phyloP scores from a whole-genome alignment of 2,329 filamentous ascomycete genomes.

The Coniochaeta prunicola region DNA sequence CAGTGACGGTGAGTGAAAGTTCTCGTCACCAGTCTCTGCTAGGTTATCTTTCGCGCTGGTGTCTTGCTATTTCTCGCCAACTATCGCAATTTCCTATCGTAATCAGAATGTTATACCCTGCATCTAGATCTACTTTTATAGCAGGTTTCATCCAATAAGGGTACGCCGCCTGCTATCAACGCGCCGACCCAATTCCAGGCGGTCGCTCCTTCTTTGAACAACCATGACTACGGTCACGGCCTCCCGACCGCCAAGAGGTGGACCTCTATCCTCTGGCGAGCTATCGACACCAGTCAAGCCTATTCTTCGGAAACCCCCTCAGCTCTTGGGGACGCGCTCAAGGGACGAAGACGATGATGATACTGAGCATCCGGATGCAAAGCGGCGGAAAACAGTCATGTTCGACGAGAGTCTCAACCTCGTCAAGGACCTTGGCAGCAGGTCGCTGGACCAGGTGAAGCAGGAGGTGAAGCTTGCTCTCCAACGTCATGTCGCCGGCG shows the following conservation, averaged over 20 bases:
- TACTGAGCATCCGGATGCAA: slow-evolving; percentile 17
- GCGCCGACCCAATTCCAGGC: background rate
- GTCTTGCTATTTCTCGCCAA: background rate
- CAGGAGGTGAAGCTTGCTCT: slow-evolving; percentile 47
- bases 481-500: slow-evolving; percentile 47
- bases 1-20: background rate
- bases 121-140: background rate
- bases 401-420: slow-evolving; percentile 52
- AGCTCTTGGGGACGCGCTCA: background rate
- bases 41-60: background rate
- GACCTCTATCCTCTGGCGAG: background rate
- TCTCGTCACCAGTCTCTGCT: background rate
- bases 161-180: background rate
- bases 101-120: background rate
- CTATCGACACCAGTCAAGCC: slow-evolving; percentile 1
- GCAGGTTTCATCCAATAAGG: background rate
- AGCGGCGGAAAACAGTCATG: slow-evolving; percentile 46
- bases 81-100: background rate
- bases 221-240: background rate
- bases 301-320: background rate
- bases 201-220: background rate
- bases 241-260: background rate
- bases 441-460: slow-evolving; percentile 49
- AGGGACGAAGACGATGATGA: background rate
- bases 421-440: slow-evolving; percentile 45